phyloP scores from a whole-genome alignment of 2,329 filamentous ascomycete species.

The Diaporthe longicolla region DNA sequence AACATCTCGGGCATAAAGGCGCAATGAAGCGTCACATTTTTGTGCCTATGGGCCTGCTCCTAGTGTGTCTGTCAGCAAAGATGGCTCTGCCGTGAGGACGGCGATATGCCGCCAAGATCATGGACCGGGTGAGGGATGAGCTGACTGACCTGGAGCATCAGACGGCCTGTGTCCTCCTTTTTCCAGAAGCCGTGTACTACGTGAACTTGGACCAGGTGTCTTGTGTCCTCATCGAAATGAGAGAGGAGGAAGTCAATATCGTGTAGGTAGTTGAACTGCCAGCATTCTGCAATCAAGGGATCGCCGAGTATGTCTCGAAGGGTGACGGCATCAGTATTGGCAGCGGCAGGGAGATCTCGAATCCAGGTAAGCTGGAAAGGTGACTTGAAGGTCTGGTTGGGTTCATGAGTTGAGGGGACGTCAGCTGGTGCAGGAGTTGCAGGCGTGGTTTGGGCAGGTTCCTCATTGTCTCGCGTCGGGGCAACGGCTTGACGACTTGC shows the following conservation, averaged over 20 bases:
- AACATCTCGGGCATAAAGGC: constrained; percentile 88
- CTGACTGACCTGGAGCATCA: constrained; percentile 68
- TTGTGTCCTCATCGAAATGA: constrained; percentile 67
- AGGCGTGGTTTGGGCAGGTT: not conserved
- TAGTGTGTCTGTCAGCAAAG: constrained; percentile 51
- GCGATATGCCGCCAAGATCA: not conserved
- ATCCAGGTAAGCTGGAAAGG: constrained; percentile 82
- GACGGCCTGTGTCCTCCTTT: constrained; percentile 72
- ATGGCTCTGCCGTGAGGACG: not conserved
- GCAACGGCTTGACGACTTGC: constrained; percentile 42
- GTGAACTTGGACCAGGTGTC: constrained; percentile 64
- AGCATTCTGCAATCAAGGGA: constrained; percentile 79
- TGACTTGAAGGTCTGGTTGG: constrained; percentile 60
- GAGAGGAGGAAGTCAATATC: constrained; percentile 70
- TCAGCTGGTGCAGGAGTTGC: not conserved
- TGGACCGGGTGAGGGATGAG: not conserved
- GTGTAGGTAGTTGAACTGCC: constrained; percentile 79
- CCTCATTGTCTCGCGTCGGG: constrained; percentile 20
- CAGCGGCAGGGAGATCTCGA: constrained; percentile 68
- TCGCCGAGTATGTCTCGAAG: constrained; percentile 80
- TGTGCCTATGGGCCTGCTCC: constrained; percentile 72
- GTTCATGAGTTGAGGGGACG: not conserved
- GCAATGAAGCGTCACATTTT: constrained; percentile 78
- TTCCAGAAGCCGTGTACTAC: constrained; percentile 77
- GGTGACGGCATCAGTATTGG: constrained; percentile 76